Evolutionary conservation across 2,329 filamentous ascomycete genomes (phyloP).

Genomic region (Lasiodiplodia hormozganensis): DNA sequence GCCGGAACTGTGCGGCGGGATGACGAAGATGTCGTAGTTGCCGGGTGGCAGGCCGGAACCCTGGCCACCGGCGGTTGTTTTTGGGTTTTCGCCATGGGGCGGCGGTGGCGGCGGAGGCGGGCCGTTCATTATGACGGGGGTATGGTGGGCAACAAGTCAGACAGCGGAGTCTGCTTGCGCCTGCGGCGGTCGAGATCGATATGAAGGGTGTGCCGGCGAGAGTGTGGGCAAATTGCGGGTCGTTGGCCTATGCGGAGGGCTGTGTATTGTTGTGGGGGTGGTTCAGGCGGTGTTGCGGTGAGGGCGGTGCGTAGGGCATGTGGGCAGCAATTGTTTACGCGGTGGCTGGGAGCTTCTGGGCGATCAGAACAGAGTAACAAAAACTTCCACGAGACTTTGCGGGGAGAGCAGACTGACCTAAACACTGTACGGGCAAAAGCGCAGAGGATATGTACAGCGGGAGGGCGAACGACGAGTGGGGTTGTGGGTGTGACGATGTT

Average conservation of each 20-base stretch:
- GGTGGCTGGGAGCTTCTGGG: conserved; percentile 20
- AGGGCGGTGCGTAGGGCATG: conserved; percentile 14
- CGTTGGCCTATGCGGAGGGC: conserved; percentile 2
- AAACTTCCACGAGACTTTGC: neutral
- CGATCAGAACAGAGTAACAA: neutral
- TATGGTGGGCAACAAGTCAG: conserved; percentile 25
- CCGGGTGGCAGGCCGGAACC: conserved; percentile 77
- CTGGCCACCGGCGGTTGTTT: conserved; percentile 52
- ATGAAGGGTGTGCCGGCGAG: neutral
- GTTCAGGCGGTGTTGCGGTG: conserved; percentile 24
- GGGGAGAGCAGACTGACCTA: neutral
- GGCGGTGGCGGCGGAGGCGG: conserved; percentile 80
- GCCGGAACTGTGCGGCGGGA: conserved; percentile 88
- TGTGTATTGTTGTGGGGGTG: neutral
- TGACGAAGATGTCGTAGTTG: conserved; percentile 97
- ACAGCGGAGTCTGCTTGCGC: conserved; percentile 17
- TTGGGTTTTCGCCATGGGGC: conserved; percentile 81
- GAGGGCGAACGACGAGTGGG: neutral
- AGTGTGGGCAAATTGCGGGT: neutral
- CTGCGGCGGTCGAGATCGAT: neutral
- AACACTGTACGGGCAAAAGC: neutral
- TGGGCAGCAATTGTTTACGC: conserved; percentile 26
- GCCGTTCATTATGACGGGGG: conserved; percentile 43
- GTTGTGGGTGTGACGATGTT: conserved; percentile 20
- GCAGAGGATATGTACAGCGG: conserved; percentile 16